phyloP scores from a whole-genome alignment of 805 yeast species.

The Candida rishiriensis region DNA sequence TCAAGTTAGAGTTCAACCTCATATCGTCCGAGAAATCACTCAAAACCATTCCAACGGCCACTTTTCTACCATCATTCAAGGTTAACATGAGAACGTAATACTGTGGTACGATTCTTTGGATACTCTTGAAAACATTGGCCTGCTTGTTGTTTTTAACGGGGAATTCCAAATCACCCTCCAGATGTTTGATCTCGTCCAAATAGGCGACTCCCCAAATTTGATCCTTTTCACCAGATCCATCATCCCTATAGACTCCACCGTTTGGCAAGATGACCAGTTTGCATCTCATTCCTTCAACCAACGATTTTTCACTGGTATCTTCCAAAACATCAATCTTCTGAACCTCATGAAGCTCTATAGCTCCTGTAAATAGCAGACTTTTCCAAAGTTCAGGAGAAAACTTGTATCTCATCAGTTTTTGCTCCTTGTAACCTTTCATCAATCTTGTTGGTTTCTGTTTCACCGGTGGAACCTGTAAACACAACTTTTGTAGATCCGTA shows the following conservation, averaged over 20 bases:
- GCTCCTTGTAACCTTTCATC: constrained; percentile 8
- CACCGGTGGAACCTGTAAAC: constrained; percentile 1
- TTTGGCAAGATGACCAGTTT: constrained; percentile 8
- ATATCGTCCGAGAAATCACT: constrained; percentile 24
- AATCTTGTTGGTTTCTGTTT: constrained; percentile 1
- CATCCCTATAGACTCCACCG: constrained; percentile 11
- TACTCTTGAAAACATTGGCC: constrained; percentile 16
- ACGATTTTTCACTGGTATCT: background rate
- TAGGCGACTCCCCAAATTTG: constrained; percentile 14
- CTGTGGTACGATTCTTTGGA: constrained; percentile 18
- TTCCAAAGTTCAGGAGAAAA: constrained; percentile 16
- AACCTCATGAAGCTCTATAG: constrained; percentile 19
- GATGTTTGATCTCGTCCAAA: constrained; percentile 8
- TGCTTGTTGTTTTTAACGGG: constrained; percentile 12
- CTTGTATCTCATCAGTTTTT: constrained; percentile 9
- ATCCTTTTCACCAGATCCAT: constrained; percentile 3
- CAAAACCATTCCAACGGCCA: constrained; percentile 25
- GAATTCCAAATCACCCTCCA: constrained; percentile 2
- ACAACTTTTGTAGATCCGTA: background rate
- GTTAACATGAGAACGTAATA: constrained; percentile 20
- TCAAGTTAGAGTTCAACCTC: constrained; percentile 14
- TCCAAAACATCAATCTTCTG: constrained; percentile 15
- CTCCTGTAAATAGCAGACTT: constrained; percentile 19
- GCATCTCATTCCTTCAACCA: constrained; percentile 14
- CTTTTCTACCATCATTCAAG: constrained; percentile 5